These are phyloP conservation scores for Vitis hybrid DNA, from an alignment of 177 flowering plant genomes.

Conservation along the genomic window DNA sequence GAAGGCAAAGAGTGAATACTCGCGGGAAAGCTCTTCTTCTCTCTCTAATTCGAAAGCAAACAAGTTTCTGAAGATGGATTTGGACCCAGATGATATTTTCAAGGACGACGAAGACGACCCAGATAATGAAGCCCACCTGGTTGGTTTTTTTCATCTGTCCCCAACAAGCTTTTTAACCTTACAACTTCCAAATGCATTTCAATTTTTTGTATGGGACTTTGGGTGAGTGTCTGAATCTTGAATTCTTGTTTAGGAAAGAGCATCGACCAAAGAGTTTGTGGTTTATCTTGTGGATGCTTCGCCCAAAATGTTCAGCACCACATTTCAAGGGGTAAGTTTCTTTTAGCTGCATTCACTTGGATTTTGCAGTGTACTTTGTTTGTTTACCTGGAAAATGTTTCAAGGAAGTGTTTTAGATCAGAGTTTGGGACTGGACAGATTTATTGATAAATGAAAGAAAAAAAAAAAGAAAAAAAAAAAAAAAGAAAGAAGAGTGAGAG, in stretches of 20 bases:
- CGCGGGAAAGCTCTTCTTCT: too few relatives aligned
- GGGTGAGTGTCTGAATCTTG: neutral
- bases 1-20: too few relatives aligned
- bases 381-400: neutral
- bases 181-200: neutral
- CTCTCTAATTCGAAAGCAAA: too few relatives aligned
- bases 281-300: constrained; percentile 90
- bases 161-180: too few relatives aligned
- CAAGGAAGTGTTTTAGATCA: too few relatives aligned
- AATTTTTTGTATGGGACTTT: neutral
- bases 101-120: constrained; percentile 77
- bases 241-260: constrained; percentile 50
- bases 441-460: too few relatives aligned
- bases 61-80: constrained; percentile 39
- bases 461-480: too few relatives aligned
- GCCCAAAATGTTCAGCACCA: constrained; percentile 79
- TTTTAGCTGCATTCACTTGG: neutral
- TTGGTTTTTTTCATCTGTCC: constrained; percentile 9
- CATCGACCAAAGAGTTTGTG: constrained; percentile 57
- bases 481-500: too few relatives aligned
- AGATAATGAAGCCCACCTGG: constrained; percentile 48
- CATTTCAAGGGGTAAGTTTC: constrained; percentile 39
- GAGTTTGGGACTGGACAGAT: too few relatives aligned
- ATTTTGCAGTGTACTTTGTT: neutral
- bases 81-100: constrained; percentile 71